Percentiles rank a stretch among this genome's conserved stretches.
Conservation (phyloP, 1,284 basidiomycete genomes). For the Austroboletus novae-zelandiae region DNA sequence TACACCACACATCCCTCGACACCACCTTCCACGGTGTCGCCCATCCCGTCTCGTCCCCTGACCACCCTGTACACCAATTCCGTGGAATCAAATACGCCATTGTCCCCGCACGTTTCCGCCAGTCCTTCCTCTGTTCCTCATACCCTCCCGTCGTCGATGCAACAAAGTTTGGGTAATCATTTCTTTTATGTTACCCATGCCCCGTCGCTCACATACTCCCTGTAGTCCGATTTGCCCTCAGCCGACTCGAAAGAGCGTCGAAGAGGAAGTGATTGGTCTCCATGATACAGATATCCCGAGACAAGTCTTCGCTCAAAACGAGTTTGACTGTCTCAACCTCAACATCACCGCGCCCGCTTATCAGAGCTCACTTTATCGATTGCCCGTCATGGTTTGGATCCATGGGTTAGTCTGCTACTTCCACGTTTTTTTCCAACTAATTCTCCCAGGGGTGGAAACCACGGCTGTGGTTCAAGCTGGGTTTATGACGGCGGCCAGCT, state of each 20-base stretch:
- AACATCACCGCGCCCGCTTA: conserved; percentile 72
- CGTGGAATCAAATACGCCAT: conserved; percentile 73
- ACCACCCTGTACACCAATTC: conserved; percentile 62
- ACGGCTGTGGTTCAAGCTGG: conserved; percentile 73
- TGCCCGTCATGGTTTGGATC: conserved; percentile 78
- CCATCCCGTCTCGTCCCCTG: conserved; percentile 55
- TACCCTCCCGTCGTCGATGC: conserved; percentile 60
- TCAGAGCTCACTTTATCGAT: conserved; percentile 44
- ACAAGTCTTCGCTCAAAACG: conserved; percentile 59
- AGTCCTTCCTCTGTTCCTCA: conserved; percentile 55
- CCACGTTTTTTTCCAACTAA: conserved; percentile 12
- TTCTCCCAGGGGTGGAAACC: conserved; percentile 56
- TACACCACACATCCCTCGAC: conserved; percentile 53
- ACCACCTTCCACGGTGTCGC: conserved; percentile 65
- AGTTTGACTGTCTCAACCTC: conserved; percentile 74
- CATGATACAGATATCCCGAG: conserved; percentile 50
- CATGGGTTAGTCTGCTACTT: conserved; percentile 55
- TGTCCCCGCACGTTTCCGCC: conserved; percentile 71
- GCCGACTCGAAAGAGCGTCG: conserved; percentile 43
- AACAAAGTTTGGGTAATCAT: conserved; percentile 57
- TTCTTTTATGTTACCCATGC: background rate
- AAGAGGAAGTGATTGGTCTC: conserved; percentile 64
- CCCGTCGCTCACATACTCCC: conserved; percentile 1
- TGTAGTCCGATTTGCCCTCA: conserved; percentile 75
- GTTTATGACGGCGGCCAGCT: conserved; percentile 68